Percentiles rank a stretch among this genome's conserved stretches.
phyloP scores from a whole-genome alignment of 2,329 filamentous ascomycete genomes.

The Sarocladium brachiariae region DNA sequence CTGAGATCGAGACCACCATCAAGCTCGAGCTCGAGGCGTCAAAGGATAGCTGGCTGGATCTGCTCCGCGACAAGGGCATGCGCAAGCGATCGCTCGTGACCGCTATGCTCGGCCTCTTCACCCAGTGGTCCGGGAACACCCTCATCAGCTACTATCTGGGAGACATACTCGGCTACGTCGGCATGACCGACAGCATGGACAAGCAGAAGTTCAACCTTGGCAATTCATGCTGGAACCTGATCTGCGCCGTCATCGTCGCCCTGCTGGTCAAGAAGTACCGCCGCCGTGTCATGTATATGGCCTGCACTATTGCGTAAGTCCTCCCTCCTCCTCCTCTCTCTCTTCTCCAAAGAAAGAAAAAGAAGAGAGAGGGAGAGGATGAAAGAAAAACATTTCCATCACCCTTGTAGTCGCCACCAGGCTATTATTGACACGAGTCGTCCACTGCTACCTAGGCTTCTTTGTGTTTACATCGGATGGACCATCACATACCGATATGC shows the following conservation, averaged over 20 bases:
- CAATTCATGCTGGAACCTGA: conserved; percentile 40
- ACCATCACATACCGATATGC: conserved; percentile 30
- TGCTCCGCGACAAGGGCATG: conserved; percentile 44
- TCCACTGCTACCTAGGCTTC: conserved; percentile 23
- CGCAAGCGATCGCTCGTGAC: conserved; percentile 46
- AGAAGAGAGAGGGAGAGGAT: too few relatives aligned
- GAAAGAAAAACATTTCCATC: conserved; percentile 44
- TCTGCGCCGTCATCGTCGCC: conserved; percentile 35
- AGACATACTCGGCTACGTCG: conserved; percentile 35
- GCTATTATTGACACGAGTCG: neutral
- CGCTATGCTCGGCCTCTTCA: conserved; percentile 51
- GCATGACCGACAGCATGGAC: conserved; percentile 29
- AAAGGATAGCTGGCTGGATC: conserved; percentile 45
- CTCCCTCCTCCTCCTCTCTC: too few relatives aligned
- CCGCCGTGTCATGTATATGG: conserved; percentile 40
- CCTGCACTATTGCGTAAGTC: conserved; percentile 29
- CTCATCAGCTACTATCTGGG: conserved; percentile 43
- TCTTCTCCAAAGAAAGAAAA: too few relatives aligned
- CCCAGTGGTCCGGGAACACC: conserved; percentile 47
- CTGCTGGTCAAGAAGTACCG: conserved; percentile 35
- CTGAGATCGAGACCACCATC: conserved; percentile 43
- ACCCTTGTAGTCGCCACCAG: conserved; percentile 19
- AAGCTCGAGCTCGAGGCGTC: conserved; percentile 33
- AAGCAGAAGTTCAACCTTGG: conserved; percentile 38
- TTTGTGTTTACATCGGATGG: conserved; percentile 46